These are phyloP conservation scores for Auricularia sp. DNA, from an alignment of 768 basidiomycete genomes.

Conservation along the genomic window DNA sequence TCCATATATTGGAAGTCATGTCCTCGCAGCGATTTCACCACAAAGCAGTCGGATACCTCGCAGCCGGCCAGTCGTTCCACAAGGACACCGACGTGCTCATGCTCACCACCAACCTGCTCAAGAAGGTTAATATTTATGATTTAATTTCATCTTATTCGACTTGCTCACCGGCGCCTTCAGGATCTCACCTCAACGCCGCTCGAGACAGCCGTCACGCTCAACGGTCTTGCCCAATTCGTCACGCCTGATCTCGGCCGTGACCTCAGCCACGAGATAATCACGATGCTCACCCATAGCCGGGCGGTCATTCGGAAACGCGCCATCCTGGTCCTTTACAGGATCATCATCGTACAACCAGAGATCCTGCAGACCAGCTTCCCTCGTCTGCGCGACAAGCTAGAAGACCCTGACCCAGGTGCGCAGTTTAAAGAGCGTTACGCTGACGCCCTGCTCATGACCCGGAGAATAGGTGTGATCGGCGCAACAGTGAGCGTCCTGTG, in stretches of 20 bases:
- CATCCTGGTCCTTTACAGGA: conserved; percentile 70
- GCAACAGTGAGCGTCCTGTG: conserved; percentile 91
- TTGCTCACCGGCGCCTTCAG: conserved; percentile 28
- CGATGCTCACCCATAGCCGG: conserved; percentile 83
- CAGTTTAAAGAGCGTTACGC: conserved; percentile 1
- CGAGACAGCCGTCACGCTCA: conserved; percentile 66
- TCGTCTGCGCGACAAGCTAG: conserved; percentile 68
- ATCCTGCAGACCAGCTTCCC: conserved; percentile 52
- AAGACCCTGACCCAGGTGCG: conserved; percentile 65
- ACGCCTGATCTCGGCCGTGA: conserved; percentile 88
- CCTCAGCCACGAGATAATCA: conserved; percentile 71
- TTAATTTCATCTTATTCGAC: background rate
- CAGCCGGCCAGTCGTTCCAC: conserved; percentile 81
- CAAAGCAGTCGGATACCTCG: conserved; percentile 93
- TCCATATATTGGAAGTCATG: conserved; percentile 97
- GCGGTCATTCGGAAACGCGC: conserved; percentile 86
- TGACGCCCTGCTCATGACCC: background rate
- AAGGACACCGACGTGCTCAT: conserved; percentile 95
- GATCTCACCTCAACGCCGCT: conserved; percentile 69
- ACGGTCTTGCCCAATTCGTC: conserved; percentile 75
- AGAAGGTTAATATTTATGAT: conserved; percentile 54
- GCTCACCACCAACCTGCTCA: conserved; percentile 89
- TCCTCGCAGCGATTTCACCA: conserved; percentile 83
- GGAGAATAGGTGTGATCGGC: conserved; percentile 67
- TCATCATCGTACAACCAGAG: conserved; percentile 75